Evolutionary conservation across 768 basidiomycete genomes (phyloP), one percentile per base, ranked within the genome.

Genomic region (Tulasnella sp.): DNA sequence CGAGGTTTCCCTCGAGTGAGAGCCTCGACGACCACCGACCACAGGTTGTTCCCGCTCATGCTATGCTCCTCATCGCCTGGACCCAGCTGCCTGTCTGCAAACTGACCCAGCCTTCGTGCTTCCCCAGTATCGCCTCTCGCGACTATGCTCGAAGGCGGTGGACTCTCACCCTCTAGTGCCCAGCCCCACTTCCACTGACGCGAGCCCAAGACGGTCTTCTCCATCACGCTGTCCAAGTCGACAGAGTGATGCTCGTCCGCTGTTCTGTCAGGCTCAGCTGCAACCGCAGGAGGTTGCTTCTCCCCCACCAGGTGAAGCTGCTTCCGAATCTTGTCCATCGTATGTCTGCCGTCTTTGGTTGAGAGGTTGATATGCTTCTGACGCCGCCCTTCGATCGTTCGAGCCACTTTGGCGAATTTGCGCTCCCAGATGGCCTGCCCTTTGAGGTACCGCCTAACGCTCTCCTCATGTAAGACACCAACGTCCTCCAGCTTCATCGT

Each of bases 141-240:
- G 37, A 92, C 91, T 75, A 98, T 93, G 69, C 94, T 95, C 76
- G 90, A 92, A 2, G 95, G 91, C 4, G 96, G 96, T 3, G 96
- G 96, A 22, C 84, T 83, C 80, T 97, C 95, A 17, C 83, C 87
- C 74, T 92, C 89, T 72, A 94, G 79, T 6, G 89, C 93, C 94
- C 91, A 98, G 22, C 89, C 87, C 89, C 92, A 94, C 35, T 83
- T 86, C 89, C 89, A 91, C 35, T 85, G 83, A 6, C 82, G 83
- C 47, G 81, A 81, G 69, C 80, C 77, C 44, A 84, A 76, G 62
- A 78, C 80, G 47, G 81, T 81, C 73, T 83, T 84, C 80, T 77
- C 71, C 29, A 35, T 32, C 62, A 66, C 71, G n/a, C 42, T n/a
- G 35, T 34, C 17, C 26, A 72, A 35, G 19, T 62, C 29, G 29